Evolutionary conservation across 2,329 filamentous ascomycete species (phyloP).

Genomic region (Aureobasidium musti): DNA sequence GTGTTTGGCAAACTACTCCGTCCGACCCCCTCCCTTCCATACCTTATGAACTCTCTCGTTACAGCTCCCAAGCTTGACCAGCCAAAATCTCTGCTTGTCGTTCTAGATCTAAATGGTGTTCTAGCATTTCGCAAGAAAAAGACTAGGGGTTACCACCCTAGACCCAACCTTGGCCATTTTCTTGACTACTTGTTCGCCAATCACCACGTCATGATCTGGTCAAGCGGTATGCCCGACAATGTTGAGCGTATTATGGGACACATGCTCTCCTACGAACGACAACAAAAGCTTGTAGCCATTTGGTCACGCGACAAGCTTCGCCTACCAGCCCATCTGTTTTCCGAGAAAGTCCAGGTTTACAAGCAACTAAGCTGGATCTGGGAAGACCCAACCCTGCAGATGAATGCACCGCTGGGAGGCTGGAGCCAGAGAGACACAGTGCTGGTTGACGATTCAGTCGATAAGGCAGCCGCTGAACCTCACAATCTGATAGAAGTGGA

Average conservation of each 20-base stretch:
- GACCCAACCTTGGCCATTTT: slow-evolving; percentile 70
- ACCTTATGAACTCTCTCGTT: slow-evolving; percentile 1
- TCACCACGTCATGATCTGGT: slow-evolving; percentile 87
- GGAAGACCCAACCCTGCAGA: slow-evolving; percentile 52
- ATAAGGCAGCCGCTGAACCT: slow-evolving; percentile 82
- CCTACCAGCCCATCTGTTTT: slow-evolving; percentile 65
- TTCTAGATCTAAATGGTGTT: slow-evolving; percentile 93
- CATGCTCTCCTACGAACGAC: slow-evolving; percentile 58
- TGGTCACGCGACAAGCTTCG: slow-evolving; percentile 80
- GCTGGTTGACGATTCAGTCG: slow-evolving; percentile 78
- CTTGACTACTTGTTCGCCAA: slow-evolving; percentile 71
- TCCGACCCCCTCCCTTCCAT: background rate
- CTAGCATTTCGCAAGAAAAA: slow-evolving; percentile 66
- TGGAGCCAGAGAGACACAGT: slow-evolving; percentile 89
- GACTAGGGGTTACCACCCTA: slow-evolving; percentile 46
- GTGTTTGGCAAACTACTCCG: slow-evolving; percentile 6
- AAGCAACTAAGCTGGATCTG: slow-evolving; percentile 79
- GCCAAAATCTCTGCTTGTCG: slow-evolving; percentile 64
- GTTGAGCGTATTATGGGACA: slow-evolving; percentile 67
- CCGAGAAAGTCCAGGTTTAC: slow-evolving; percentile 77
- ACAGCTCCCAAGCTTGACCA: slow-evolving; percentile 10
- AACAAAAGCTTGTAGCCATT: slow-evolving; percentile 63
- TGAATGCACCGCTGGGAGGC: slow-evolving; percentile 40
- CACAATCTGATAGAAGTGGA: slow-evolving; percentile 79
- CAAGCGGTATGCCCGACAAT: slow-evolving; percentile 74